Evolutionary conservation across 2,329 filamentous ascomycete genomes (phyloP), one percentile per base, ranked within the genome.

Genomic region (Colletotrichum karsti): DNA sequence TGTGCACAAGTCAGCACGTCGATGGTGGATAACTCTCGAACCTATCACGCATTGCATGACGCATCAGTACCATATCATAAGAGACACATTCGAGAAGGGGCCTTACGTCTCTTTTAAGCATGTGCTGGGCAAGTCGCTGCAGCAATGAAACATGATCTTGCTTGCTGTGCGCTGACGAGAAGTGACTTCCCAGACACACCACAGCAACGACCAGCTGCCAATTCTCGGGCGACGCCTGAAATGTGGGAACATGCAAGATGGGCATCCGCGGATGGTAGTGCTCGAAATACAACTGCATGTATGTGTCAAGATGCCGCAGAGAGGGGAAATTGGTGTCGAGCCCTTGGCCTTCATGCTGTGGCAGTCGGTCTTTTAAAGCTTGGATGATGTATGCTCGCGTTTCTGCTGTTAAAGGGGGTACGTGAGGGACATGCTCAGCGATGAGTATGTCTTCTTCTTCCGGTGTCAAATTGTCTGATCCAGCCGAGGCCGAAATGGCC

Each of bases 81-180:
- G 0, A 3, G 3, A 15, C 15, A 15, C n/a, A 3, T 48, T 15
- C 0, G 0, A 0, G 7, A 2, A 15, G 15, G 20, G 44, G 13
- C 22, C 44, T 48, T 48, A 48, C 44, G 0, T 48, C 44, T 48
- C 44, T 15, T 48, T 26, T 48, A 1, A 48, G 44, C 44, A 48
- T 48, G 7, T 48, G 44, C 22, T 48, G 44, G 44, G 44, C 7
- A 2, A n/a, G 12, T 48, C 13, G 44, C 12, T 48, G 44, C 44
- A 48, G 44, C 24, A 48, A 12, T 22, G 24, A 10, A 15, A 48
- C 3, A 1, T 48, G 44, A 28, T 48, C 44, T 0, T 48, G 44
- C 22, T 48, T 20, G 13, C 15, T 18, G 3, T 48, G 44, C 44
- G 44, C 44, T 15, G 24, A 48, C 18, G 44, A 48, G 44, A 22